phyloP scores from a whole-genome alignment of 2,329 filamentous ascomycete genomes.

The Alternaria arbusti region DNA sequence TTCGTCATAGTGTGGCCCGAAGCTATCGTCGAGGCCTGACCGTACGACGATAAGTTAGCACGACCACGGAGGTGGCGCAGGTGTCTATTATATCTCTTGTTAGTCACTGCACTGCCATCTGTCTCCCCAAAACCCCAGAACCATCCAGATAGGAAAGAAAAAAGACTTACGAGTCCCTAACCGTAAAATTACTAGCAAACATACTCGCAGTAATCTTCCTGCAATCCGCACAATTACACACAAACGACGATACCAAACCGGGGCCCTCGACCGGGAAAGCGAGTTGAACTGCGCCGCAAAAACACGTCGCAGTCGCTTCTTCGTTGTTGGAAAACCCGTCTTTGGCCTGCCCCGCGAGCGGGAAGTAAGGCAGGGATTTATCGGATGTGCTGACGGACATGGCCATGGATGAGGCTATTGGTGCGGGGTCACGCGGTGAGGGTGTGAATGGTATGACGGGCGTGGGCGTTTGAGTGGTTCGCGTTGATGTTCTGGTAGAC shows the following conservation, averaged over 20 bases:
- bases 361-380: slow-evolving; percentile 21
- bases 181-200: slow-evolving; percentile 63
- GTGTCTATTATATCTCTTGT: background rate
- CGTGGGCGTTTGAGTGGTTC: background rate
- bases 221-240: slow-evolving; percentile 68
- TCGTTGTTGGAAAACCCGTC: slow-evolving; percentile 30
- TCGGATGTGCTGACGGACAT: slow-evolving; percentile 1
- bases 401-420: background rate
- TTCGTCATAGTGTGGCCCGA: slow-evolving; percentile 60
- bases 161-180: slow-evolving; percentile 49
- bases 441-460: background rate
- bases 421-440: background rate
- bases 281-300: slow-evolving; percentile 38
- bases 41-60: slow-evolving; percentile 56
- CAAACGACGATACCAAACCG: slow-evolving; percentile 58
- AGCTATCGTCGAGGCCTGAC: slow-evolving; percentile 39
- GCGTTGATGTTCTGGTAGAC: background rate
- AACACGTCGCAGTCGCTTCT: slow-evolving; percentile 39
- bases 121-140: background rate
- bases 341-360: slow-evolving; percentile 18
- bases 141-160: background rate
- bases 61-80: slow-evolving; percentile 60
- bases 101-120: background rate
- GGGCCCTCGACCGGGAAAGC: slow-evolving; percentile 52
- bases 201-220: slow-evolving; percentile 67